Conservation (phyloP, 2,329 filamentous ascomycete species). For the Pseudogymnoascus sp. region DNA sequence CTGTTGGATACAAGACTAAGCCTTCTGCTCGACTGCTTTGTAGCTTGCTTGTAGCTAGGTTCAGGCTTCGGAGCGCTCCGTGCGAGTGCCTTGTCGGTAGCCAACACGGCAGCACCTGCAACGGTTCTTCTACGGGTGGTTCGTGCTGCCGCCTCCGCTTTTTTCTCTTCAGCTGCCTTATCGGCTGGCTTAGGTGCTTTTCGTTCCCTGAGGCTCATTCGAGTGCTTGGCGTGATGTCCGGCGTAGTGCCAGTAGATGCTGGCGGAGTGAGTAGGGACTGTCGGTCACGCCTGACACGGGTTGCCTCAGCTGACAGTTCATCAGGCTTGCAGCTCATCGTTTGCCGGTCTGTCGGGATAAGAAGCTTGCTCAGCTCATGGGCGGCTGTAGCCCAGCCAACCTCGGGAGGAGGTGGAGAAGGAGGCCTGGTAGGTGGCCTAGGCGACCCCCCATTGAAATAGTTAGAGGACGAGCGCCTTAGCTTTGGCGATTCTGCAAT, state of each 20-base stretch:
- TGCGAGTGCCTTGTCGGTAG: conserved; percentile 35
- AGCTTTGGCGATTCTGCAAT: conserved; percentile 60
- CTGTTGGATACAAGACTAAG: conserved; percentile 38
- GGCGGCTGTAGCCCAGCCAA: conserved; percentile 78
- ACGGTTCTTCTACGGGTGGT: conserved; percentile 54
- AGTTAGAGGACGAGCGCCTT: conserved; percentile 53
- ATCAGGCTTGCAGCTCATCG: conserved; percentile 66
- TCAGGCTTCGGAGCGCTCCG: conserved; percentile 26
- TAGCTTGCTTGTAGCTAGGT: conserved; percentile 20
- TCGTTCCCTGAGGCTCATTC: conserved; percentile 67
- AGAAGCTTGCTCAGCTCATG: conserved; percentile 75
- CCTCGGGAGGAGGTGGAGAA: conserved; percentile 67
- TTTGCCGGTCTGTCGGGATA: conserved; percentile 68
- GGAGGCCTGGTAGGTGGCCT: conserved; percentile 37
- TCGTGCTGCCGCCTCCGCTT: conserved; percentile 29
- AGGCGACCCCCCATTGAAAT: conserved; percentile 34
- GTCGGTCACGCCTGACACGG: conserved; percentile 55
- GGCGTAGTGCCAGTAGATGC: conserved; percentile 24
- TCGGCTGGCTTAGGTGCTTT: conserved; percentile 46
- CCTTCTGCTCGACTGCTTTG: conserved; percentile 28
- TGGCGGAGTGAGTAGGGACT: conserved; percentile 41
- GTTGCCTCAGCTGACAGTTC: conserved; percentile 67
- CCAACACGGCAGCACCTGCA: conserved; percentile 41
- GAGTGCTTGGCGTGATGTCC: conserved; percentile 36
- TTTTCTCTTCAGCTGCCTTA: conserved; percentile 44